Base-by-base conservation (phyloP, 1,139 yeast genomes). In the Scheffersomyces segobiensis region DNA sequence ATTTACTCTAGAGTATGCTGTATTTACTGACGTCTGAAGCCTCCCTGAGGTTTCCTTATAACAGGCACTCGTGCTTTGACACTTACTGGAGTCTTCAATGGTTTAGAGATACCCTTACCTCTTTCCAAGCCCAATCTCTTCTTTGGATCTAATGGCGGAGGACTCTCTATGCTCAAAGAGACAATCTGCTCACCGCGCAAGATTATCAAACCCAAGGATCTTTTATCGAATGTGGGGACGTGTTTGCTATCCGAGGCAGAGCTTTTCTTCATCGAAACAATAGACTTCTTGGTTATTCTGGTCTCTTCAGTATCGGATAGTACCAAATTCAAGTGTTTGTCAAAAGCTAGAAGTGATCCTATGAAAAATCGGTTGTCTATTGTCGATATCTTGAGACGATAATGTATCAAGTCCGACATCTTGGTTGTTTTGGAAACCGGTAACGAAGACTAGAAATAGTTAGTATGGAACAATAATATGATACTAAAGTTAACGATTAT, bases 111-210 rank as follows among this genome's bases (percentile, higher is more conserved):
- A 1, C 87, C 87, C 54, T 78, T 75, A 3, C 87, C 87, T 52
- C 77, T 73, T 18, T 74, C 75, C 60, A 80, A 70, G 17, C 76
- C 75, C 50, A 83, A 63, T 60, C 87, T 72, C 55, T 77, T 70
- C 56, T 75, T 76, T 21, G 79, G 74, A 58, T 81, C 84, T 42
- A 82, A 74, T 4, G 87, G 77, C 0, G 97, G 97, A 5, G 89
- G 87, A 49, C 93, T 87, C 69, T 92, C 97, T 46, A 93, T 89
- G 48, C 89, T 86, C 14, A 93, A 83, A 53, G 96, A 86, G n/a
- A 95, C 87, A 42, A 95, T 86, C 63, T 89, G 92, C 63, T 91
- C 98, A 1, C 99, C 99, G 64, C 99, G 82, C 54, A 95, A 76
- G 49, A 95, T 89, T 7, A 91, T 83, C 57, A 95, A 80, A 0